Conservation (phyloP, 805 yeast species). For the Ogataea polymorpha region DNA sequence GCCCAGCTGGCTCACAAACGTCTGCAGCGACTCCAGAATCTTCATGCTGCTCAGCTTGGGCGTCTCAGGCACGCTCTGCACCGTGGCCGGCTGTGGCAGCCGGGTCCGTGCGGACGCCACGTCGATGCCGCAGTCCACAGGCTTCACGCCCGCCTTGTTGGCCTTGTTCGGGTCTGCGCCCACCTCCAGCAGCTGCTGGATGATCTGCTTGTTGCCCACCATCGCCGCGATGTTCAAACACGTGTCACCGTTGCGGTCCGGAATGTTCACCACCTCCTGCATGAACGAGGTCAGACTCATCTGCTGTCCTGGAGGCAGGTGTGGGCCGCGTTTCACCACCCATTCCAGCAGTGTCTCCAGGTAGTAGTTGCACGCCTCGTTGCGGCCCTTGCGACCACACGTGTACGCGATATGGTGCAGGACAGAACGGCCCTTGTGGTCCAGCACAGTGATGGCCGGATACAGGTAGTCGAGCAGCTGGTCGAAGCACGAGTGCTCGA, state of each 20-base stretch:
- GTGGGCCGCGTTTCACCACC: constrained; percentile 59
- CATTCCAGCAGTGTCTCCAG: constrained; percentile 71
- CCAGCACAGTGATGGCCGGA: constrained; percentile 66
- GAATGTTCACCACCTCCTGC: constrained; percentile 75
- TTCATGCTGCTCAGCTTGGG: constrained; percentile 32
- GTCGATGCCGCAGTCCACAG: constrained; percentile 79
- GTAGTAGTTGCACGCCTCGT: constrained; percentile 71
- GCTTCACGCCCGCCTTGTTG: constrained; percentile 83
- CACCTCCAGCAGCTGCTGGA: constrained; percentile 75
- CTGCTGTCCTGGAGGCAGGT: constrained; percentile 40
- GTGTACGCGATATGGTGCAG: constrained; percentile 84
- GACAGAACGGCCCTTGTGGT: constrained; percentile 72
- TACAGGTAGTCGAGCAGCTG: constrained; percentile 67
- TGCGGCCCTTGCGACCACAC: constrained; percentile 72
- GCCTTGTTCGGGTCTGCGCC: constrained; percentile 82
- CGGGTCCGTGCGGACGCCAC: constrained; percentile 25
- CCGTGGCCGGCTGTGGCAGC: background rate
- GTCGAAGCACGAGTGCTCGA: constrained; percentile 73
- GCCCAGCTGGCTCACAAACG: constrained; percentile 50
- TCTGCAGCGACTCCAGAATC: constrained; percentile 49
- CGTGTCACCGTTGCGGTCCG: constrained; percentile 92
- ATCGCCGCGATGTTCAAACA: constrained; percentile 91
- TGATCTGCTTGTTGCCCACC: constrained; percentile 77
- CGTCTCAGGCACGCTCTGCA: constrained; percentile 1
- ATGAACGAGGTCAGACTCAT: constrained; percentile 56